Conservation (phyloP, 345 rosid species). For the Balakata baccata region DNA sequence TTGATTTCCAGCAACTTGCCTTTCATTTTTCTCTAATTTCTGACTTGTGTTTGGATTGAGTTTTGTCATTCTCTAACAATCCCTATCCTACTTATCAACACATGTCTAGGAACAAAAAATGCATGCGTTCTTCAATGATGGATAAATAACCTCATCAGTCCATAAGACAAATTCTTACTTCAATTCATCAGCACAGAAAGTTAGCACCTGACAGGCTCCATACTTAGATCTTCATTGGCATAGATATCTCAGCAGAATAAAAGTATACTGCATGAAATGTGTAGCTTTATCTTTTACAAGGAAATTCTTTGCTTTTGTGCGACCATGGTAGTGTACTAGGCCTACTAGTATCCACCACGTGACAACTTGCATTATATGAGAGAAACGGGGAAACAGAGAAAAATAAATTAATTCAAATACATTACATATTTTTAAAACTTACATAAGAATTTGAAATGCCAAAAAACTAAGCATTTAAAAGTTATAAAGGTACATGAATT, state of each 20-base stretch:
- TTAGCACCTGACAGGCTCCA: conserved; percentile 12
- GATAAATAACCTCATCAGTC: conserved; percentile 23
- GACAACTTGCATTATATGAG: neutral
- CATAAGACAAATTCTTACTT: conserved; percentile 8
- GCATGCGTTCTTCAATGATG: neutral
- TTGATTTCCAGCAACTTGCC: too few relatives aligned
- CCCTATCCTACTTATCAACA: neutral
- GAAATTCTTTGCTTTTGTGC: neutral
- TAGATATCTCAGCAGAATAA: neutral
- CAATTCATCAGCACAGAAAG: neutral
- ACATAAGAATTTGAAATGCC: too few relatives aligned
- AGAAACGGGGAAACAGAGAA: too few relatives aligned
- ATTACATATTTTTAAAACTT: too few relatives aligned
- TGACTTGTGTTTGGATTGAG: too few relatives aligned
- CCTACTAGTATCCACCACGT: neutral
- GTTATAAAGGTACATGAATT: too few relatives aligned
- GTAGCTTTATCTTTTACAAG: neutral
- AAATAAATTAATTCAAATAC: too few relatives aligned
- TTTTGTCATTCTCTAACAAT: too few relatives aligned
- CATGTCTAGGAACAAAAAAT: neutral
- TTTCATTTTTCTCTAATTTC: too few relatives aligned
- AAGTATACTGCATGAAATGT: neutral
- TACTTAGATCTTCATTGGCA: neutral
- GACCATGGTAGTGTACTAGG: neutral
- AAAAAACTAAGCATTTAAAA: too few relatives aligned